Percentiles rank a stretch among this genome's conserved stretches.
phyloP scores from a whole-genome alignment of 345 rosid species.

The Ceriops zippeliana region DNA sequence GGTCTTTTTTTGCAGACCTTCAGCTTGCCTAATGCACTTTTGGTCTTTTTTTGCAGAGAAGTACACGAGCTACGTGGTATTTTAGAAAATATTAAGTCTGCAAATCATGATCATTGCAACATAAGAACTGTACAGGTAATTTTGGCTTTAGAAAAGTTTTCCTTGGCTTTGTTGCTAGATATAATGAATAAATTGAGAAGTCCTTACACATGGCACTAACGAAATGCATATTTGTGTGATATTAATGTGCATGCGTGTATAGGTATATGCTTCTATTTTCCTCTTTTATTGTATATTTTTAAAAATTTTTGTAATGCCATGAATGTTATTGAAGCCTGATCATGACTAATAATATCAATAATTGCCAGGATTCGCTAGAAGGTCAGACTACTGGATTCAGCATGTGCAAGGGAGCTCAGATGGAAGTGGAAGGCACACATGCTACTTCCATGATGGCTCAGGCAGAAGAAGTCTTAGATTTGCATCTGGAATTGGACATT shows the following conservation, averaged over 20 bases:
- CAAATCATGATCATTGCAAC: constrained; percentile 26
- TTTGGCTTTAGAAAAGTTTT: neutral
- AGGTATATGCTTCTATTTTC: neutral
- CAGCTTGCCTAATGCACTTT: constrained; percentile 18
- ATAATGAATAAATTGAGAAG: constrained; percentile 13
- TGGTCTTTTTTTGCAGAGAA: constrained; percentile 55
- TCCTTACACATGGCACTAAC: no score
- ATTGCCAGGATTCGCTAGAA: constrained; percentile 58
- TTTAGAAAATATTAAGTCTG: constrained; percentile 42
- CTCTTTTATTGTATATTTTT: neutral
- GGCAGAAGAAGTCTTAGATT: constrained; percentile 62
- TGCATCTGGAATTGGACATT: constrained; percentile 87
- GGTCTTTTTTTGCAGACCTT: constrained; percentile 34
- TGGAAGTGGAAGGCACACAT: constrained; percentile 25
- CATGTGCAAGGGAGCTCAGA: constrained; percentile 15
- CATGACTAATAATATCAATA: constrained; percentile 3
- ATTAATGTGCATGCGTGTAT: no score
- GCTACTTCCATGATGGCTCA: constrained; percentile 35
- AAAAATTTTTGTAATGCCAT: constrained; percentile 25
- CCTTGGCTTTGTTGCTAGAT: neutral
- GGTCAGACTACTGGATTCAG: constrained; percentile 72
- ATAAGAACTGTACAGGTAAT: constrained; percentile 37
- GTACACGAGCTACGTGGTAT: constrained; percentile 44
- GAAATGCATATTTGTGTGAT: no score
- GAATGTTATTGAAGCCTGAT: constrained; percentile 35